These are phyloP conservation scores for Tricholoma sp. DNA, from an alignment of 768 basidiomycete genomes.

Conservation along the genomic window DNA sequence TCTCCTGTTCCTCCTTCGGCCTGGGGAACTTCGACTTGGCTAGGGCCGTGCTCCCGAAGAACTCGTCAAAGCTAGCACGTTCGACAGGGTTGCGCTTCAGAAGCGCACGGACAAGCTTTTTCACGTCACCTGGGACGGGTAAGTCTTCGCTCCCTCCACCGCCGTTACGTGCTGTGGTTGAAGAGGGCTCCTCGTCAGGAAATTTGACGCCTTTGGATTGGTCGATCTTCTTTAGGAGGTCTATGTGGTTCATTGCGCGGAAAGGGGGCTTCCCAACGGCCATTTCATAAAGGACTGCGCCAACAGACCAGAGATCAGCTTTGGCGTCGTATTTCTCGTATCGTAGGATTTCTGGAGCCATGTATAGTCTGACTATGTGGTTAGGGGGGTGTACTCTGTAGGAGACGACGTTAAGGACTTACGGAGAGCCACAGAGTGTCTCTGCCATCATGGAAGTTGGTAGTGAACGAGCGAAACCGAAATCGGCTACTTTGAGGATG, in stretches of 20 bases:
- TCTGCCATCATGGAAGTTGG: slow-evolving; percentile 95
- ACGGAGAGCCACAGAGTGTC: slow-evolving; percentile 97
- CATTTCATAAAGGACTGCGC: slow-evolving; percentile 96
- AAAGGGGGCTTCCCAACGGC: slow-evolving; percentile 90
- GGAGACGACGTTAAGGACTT: slow-evolving; percentile 27
- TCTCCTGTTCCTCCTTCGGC: slow-evolving; percentile 34
- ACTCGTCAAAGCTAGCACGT: slow-evolving; percentile 86
- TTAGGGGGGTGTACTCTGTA: background rate
- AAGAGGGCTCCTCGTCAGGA: slow-evolving; percentile 77
- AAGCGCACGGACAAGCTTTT: slow-evolving; percentile 78
- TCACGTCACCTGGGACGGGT: slow-evolving; percentile 75
- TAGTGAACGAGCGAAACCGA: slow-evolving; percentile 92
- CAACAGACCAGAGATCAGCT: slow-evolving; percentile 97
- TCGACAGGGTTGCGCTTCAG: slow-evolving; percentile 81
- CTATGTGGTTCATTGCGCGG: slow-evolving; percentile 93
- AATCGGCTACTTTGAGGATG: slow-evolving; percentile 95
- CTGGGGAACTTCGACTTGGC: slow-evolving; percentile 74
- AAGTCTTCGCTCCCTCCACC: slow-evolving; percentile 47
- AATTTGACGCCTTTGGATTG: slow-evolving; percentile 88
- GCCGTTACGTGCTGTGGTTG: slow-evolving; percentile 34
- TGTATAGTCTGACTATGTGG: slow-evolving; percentile 65
- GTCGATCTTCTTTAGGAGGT: slow-evolving; percentile 90
- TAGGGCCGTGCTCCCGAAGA: slow-evolving; percentile 78
- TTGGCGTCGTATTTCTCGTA: slow-evolving; percentile 98
- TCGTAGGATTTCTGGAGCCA: slow-evolving; percentile 97